phyloP scores from a whole-genome alignment of 2,329 filamentous ascomycete species.

The Pleoardoris graminearum region DNA sequence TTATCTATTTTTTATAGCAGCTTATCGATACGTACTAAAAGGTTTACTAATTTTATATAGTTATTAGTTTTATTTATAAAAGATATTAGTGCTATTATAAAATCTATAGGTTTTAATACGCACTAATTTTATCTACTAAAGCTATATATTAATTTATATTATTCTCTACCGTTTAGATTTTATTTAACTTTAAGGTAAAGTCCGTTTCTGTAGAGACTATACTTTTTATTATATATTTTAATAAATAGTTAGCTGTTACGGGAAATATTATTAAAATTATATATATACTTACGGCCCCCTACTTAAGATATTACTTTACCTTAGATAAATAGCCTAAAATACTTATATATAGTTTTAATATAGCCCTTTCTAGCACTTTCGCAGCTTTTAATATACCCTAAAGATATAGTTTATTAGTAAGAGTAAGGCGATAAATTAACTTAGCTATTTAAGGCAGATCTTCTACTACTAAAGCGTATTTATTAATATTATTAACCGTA shows the following conservation, averaged over 20 bases:
- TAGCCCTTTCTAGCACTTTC: slow-evolving; percentile 8
- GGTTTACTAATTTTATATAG: slow-evolving; percentile 7
- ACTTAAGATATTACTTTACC: slow-evolving; percentile 15
- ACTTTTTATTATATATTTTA: slow-evolving; percentile 13
- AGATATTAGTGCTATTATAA: slow-evolving; percentile 6
- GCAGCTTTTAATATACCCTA: slow-evolving; percentile 4
- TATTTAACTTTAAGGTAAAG: slow-evolving; percentile 8
- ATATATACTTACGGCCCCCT: slow-evolving; percentile 10
- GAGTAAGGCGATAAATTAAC: slow-evolving; percentile 15
- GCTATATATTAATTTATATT: slow-evolving; percentile 12
- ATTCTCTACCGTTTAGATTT: slow-evolving; percentile 12
- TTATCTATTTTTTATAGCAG: slow-evolving; percentile 16
- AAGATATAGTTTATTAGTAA: slow-evolving; percentile 14
- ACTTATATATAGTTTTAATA: slow-evolving; percentile 16
- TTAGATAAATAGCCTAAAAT: slow-evolving; percentile 18
- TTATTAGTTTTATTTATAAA: slow-evolving; percentile 10
- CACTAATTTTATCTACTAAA: slow-evolving; percentile 15
- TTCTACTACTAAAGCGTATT: slow-evolving; percentile 9
- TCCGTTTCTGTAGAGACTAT: slow-evolving; percentile 8
- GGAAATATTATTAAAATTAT: slow-evolving; percentile 1
- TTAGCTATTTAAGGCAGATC: slow-evolving; percentile 15
- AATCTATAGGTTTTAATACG: slow-evolving; percentile 7
- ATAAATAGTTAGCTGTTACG: slow-evolving; percentile 5
- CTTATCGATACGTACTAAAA: slow-evolving; percentile 10
- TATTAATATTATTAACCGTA: slow-evolving; percentile 11